These are phyloP conservation scores for Trichoderma koningiopsis DNA, from an alignment of 2,329 filamentous ascomycete species.

Conservation along the genomic window DNA sequence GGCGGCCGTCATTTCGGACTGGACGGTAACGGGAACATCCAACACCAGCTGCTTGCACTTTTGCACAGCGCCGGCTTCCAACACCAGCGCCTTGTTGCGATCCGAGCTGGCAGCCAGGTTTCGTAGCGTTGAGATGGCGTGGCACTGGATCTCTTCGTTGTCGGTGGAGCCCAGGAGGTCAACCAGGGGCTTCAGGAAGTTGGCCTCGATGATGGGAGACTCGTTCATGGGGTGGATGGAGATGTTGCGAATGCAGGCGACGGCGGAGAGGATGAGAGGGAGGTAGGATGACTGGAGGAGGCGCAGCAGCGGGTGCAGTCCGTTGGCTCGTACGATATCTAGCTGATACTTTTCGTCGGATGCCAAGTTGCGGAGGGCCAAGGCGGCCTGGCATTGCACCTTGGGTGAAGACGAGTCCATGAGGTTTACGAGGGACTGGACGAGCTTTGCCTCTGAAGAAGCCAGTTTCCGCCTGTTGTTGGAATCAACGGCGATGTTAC, in stretches of 20 bases:
- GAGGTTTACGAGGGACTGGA: conserved; percentile 89
- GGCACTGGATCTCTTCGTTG: conserved; percentile 98
- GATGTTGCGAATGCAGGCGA: conserved; percentile 98
- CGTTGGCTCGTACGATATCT: conserved; percentile 89
- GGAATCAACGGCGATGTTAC: conserved; percentile 95
- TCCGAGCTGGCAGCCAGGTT: conserved; percentile 97
- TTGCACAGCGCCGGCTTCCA: conserved; percentile 94
- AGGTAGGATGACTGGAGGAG: conserved; percentile 94
- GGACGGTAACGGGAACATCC: conserved; percentile 88
- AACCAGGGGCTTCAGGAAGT: conserved; percentile 90
- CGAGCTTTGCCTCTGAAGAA: conserved; percentile 85
- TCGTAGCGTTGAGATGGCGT: conserved; percentile 93
- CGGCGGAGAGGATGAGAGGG: conserved; percentile 91
- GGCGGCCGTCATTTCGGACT: conserved; percentile 99
- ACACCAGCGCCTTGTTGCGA: conserved; percentile 94
- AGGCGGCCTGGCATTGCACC: conserved; percentile 94
- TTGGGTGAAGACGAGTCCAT: conserved; percentile 98
- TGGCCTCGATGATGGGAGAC: conserved; percentile 96
- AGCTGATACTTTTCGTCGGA: conserved; percentile 99
- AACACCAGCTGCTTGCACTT: conserved; percentile 98
- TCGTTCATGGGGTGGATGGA: conserved; percentile 98
- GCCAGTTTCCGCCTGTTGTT: conserved; percentile 89
- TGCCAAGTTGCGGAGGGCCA: conserved; percentile 90
- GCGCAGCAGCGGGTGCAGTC: conserved; percentile 80
- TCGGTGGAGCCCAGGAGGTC: conserved; percentile 93